Percentiles rank a stretch among this genome's conserved stretches.
Evolutionary conservation across 139 green algal species (phyloP).

Genomic region (Chlamydomonas sp.): DNA sequence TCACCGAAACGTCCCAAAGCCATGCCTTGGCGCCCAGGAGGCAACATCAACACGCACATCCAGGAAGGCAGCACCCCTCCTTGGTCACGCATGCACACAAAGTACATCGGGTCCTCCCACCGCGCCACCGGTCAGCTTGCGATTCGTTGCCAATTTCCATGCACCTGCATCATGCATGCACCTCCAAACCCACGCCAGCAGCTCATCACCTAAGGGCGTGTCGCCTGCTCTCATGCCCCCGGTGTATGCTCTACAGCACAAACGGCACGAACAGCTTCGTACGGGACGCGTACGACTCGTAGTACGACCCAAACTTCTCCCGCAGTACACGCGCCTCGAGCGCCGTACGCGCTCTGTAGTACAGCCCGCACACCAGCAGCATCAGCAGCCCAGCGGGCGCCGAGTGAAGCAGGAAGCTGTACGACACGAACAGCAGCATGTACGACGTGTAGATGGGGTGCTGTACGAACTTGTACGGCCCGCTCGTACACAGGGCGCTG

Average conservation of each 20-base stretch:
- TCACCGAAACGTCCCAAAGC: no score
- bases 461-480: slow-evolving; percentile 66
- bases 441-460: slow-evolving; percentile 83
- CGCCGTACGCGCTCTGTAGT: slow-evolving; percentile 49
- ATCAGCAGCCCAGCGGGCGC: slow-evolving; percentile 42
- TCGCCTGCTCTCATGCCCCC: no score
- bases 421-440: slow-evolving; percentile 75
- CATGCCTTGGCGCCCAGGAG: no score
- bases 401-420: slow-evolving; percentile 56
- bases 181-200: no score
- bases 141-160: no score
- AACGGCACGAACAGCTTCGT: slow-evolving; percentile 50
- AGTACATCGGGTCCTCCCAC: no score
- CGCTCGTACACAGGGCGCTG: slow-evolving; percentile 58
- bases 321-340: slow-evolving; percentile 56
- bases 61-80: no score
- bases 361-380: slow-evolving; percentile 43
- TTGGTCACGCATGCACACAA: no score
- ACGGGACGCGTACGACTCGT: slow-evolving; percentile 37
- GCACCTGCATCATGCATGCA: no score
- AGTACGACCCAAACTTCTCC: slow-evolving; percentile 53
- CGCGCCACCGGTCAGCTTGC: no score
- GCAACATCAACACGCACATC: no score
- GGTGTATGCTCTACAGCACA: slow-evolving; percentile 11
- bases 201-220: no score